These are phyloP conservation scores for Polygonum aviculare DNA, from an alignment of 148 eudicot genomes.

Conservation along the genomic window DNA sequence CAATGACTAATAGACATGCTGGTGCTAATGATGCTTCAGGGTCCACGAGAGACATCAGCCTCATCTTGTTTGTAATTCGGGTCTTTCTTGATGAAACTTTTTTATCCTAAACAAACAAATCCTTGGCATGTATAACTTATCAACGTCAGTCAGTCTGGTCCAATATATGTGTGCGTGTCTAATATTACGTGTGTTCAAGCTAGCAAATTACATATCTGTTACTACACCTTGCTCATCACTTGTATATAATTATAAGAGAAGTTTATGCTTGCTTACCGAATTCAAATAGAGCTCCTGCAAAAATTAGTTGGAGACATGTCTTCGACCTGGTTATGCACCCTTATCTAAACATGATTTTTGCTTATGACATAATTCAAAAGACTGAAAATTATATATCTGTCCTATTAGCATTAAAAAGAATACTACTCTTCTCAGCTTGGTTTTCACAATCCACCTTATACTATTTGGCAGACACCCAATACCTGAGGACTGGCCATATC, in stretches of 20 bases:
- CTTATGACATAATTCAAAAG: not conserved
- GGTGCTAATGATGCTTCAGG: not conserved
- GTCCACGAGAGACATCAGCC: not conserved
- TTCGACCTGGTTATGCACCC: not conserved
- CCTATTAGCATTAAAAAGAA: not conserved
- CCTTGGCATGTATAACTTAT: not conserved
- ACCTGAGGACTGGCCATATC: constrained; percentile 94
- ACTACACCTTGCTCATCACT: not conserved
- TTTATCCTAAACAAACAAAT: not conserved
- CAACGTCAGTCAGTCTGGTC: not conserved
- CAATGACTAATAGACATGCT: not conserved
- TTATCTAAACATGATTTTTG: not conserved
- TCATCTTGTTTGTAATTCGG: not conserved
- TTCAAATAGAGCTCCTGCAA: not conserved
- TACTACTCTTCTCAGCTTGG: not conserved
- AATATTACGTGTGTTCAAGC: not conserved
- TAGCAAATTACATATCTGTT: not conserved
- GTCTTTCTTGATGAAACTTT: not conserved
- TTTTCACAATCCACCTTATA: not conserved
- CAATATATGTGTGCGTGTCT: not conserved
- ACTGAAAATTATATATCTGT: not conserved
- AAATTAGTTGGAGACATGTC: not conserved
- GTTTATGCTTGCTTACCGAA: not conserved
- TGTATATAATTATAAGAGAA: not conserved
- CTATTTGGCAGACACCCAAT: constrained; percentile 56